Base-by-base conservation (phyloP, 2,329 filamentous ascomycete species). In the Bipolaris sorokiniana region DNA sequence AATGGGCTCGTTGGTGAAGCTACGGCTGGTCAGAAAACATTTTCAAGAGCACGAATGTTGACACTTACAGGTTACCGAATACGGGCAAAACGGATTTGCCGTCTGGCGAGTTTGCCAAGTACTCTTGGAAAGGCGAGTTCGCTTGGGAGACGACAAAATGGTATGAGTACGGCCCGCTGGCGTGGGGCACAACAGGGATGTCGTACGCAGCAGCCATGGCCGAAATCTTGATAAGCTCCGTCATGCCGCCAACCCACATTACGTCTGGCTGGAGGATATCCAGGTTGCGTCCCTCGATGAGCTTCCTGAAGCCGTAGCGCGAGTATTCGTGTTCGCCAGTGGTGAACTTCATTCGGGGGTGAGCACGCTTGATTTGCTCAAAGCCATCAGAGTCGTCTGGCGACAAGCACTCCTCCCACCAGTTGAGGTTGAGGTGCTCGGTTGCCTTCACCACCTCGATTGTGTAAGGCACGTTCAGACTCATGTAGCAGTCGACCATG, bases 401-500 rank as follows among this genome's bases (percentile, higher is more conserved):
- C 28, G 88, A 90, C 61, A 97, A 81, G 64, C 92, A 96, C 81
- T 97, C 93, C 80, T 97, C 93, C 92, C 92, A 97, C 93, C 93
- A 97, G 81, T 97, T 92, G 75, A 97, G 93, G 77, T 94, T 85
- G 65, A 97, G 84, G 66, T 92, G 88, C 67, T 91, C 86, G 73
- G 89, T 92, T 49, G 88, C 89, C 79, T 93, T 90, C 59, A 90
- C 93, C 22, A 97, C 83, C 77, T 97, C 90, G 66, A 97, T 96
- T 3, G 91, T 96, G 80, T 97, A 97, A 1, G 90, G 81, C 23
- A 97, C 93, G 70, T 93, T 97, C 71, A 97, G 82, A 66, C 90
- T 93, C 93, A 97, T 97, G 80, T 96, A 97, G 83, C 93, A 97
- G 80, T 97, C 93, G 5, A 97, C 93, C 83, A 96, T 93, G 65